Evolutionary conservation across 1,139 yeast genomes (phyloP).

Genomic region (Trichomonascaceae sp.): DNA sequence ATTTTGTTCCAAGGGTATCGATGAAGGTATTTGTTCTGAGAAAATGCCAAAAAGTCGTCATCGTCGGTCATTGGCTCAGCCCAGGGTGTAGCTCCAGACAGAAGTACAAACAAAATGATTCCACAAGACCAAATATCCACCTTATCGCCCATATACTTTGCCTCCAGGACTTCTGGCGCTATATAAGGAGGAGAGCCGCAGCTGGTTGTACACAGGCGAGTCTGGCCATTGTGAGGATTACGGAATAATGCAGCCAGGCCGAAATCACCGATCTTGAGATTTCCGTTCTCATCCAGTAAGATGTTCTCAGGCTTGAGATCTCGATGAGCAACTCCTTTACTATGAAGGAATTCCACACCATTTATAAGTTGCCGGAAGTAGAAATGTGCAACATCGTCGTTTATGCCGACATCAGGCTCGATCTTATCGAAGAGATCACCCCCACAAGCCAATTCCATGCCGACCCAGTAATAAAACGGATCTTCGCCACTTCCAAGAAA

Average conservation of each 20-base stretch:
- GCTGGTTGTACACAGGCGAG: conserved; percentile 48
- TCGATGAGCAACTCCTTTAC: conserved; percentile 73
- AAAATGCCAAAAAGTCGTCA: conserved; percentile 41
- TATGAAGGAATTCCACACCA: conserved; percentile 55
- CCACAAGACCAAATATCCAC: conserved; percentile 62
- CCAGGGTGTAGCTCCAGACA: conserved; percentile 65
- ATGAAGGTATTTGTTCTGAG: conserved; percentile 26
- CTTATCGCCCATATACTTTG: conserved; percentile 22
- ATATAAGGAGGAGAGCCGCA: conserved; percentile 51
- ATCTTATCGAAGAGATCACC: conserved; percentile 71
- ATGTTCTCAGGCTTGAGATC: conserved; percentile 89
- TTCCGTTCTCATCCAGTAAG: conserved; percentile 59
- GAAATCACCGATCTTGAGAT: conserved; percentile 61
- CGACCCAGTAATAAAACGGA: conserved; percentile 52
- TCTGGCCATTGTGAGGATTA: conserved; percentile 52
- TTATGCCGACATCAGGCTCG: conserved; percentile 67
- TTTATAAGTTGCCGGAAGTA: conserved; percentile 57
- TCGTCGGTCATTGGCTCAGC: conserved; percentile 50
- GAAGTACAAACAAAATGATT: conserved; percentile 49
- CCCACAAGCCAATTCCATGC: conserved; percentile 60
- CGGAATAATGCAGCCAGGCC: conserved; percentile 57
- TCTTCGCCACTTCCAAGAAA: conserved; percentile 48
- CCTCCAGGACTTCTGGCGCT: conserved; percentile 58
- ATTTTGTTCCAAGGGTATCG: conserved; percentile 41
- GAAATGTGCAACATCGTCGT: conserved; percentile 58